Evolutionary conservation across 1,284 basidiomycete species (phyloP), one percentile per base, ranked within the genome.

Genomic region (Cutaneotrichosporon mucoides): DNA sequence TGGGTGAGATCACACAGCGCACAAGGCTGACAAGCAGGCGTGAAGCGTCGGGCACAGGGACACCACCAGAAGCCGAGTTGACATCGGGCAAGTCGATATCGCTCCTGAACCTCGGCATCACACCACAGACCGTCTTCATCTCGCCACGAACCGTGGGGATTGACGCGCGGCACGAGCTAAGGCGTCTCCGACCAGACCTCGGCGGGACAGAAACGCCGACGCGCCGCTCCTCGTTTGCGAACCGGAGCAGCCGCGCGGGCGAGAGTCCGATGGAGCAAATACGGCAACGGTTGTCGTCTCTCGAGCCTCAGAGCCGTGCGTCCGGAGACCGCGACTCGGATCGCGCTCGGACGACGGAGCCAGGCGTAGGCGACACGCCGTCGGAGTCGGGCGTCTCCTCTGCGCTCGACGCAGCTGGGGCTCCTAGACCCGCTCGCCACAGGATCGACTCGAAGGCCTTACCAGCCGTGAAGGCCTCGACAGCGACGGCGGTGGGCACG

Each of bases 71-170:
- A 50, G 58, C 62, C 4, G 62, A 60, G 2, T 59, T 75, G 1
- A 65, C 68, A 1, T 61, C 61, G 4, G 69, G 69, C 13, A 73
- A 73, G 61, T 66, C 73, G 1, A 82, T 82, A 57, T 82, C 89
- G 4, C 87, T 88, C 69, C 83, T 85, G 8, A 85, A 90, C 72
- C 83, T 94, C 44, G 87, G 88, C 4, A 88, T 97, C n/a, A 90
- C 93, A 0, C 92, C 92, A 6, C 92, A 92, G 63, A 99, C 94
- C 0, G 89, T 99, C 24, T 98, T 99, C 78, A 82, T 99, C 67
- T 90, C 86, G 16, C 77, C 79, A 2, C 68, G 73, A 2, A 76
- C 73, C 0, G 59, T 76, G 11, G 71, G 69, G 6, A 55, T 64
- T 11, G 73, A 77, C 48, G 63, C 67, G 2, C 70, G 70, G 55